These are phyloP conservation scores for Amaranthus cruentus DNA, from an alignment of 148 eudicot genomes.

Conservation along the genomic window DNA sequence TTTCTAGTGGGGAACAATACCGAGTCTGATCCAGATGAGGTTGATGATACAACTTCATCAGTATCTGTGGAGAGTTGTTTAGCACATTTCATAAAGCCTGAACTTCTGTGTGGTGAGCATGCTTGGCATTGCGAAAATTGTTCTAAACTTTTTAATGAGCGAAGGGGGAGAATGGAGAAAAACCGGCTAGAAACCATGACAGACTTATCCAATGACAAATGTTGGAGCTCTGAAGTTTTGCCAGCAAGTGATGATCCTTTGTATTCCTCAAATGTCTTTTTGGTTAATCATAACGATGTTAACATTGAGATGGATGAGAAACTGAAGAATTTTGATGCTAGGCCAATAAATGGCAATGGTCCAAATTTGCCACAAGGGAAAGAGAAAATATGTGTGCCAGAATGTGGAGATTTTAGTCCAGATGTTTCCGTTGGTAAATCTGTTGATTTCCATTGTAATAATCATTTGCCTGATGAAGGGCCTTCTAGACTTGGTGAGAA, in stretches of 20 bases:
- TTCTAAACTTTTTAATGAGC: conserved; percentile 47
- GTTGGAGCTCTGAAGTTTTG: conserved; percentile 21
- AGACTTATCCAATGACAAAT: conserved; percentile 27
- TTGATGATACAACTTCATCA: conserved; percentile 72
- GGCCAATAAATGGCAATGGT: conserved; percentile 13
- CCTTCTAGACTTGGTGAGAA: conserved; percentile 23
- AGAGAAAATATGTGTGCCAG: conserved; percentile 25
- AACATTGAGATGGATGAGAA: conserved; percentile 21
- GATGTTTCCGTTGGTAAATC: conserved; percentile 17
- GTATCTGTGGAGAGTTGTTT: conserved; percentile 86
- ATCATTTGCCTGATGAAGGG: conserved; percentile 20
- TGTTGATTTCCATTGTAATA: conserved; percentile 21
- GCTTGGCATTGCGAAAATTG: conserved; percentile 97
- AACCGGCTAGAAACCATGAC: conserved; percentile 26
- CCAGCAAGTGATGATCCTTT: neutral
- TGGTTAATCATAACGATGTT: conserved; percentile 17
- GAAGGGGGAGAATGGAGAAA: conserved; percentile 36
- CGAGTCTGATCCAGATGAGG: conserved; percentile 87
- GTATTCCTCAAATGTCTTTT: neutral
- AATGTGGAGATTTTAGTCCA: conserved; percentile 17
- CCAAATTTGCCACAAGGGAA: conserved; percentile 16
- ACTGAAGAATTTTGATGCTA: conserved; percentile 17
- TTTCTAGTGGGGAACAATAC: conserved; percentile 40
- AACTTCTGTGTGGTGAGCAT: conserved; percentile 72
- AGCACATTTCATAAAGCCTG: conserved; percentile 64